Evolutionary conservation across 768 basidiomycete genomes (phyloP).

Genomic region (Trametopsis cervina): DNA sequence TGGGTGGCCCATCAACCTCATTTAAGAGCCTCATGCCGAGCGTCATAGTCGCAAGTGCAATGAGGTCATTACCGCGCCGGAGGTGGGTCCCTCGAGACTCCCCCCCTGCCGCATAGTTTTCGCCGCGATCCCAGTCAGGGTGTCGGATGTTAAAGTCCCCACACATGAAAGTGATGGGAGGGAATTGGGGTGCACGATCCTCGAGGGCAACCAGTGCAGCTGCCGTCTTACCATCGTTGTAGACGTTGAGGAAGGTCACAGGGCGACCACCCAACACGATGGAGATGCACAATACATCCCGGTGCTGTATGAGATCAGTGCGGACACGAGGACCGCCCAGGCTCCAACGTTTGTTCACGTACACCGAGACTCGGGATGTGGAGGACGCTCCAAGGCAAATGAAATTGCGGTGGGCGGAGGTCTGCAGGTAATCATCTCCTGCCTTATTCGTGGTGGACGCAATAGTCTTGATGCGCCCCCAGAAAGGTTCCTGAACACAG

Average conservation of each 20-base stretch:
- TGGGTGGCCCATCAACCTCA: not conserved
- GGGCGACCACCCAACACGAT: not conserved
- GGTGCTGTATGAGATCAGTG: not conserved
- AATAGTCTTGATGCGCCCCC: not conserved
- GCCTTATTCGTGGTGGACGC: not conserved
- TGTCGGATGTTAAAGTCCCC: too few relatives aligned
- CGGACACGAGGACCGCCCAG: not conserved
- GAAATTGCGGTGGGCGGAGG: not conserved
- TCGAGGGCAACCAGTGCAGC: not conserved
- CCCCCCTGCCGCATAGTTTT: not conserved
- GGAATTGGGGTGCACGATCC: not conserved
- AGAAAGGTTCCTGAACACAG: not conserved
- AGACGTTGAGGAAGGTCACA: conserved; percentile 2
- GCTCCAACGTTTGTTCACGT: not conserved
- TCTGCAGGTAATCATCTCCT: not conserved
- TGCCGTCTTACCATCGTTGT: not conserved
- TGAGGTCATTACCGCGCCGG: not conserved
- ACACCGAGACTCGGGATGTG: not conserved
- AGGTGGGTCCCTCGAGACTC: not conserved
- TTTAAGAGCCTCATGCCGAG: not conserved
- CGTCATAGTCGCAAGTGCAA: not conserved
- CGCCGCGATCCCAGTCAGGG: not conserved
- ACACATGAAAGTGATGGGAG: conserved; percentile 1
- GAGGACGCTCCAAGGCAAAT: not conserved
- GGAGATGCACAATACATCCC: not conserved